Percentiles rank a stretch among this genome's conserved stretches.
These are phyloP conservation scores for Boletus insuetus DNA, from an alignment of 768 basidiomycete species.

Conservation along the genomic window DNA sequence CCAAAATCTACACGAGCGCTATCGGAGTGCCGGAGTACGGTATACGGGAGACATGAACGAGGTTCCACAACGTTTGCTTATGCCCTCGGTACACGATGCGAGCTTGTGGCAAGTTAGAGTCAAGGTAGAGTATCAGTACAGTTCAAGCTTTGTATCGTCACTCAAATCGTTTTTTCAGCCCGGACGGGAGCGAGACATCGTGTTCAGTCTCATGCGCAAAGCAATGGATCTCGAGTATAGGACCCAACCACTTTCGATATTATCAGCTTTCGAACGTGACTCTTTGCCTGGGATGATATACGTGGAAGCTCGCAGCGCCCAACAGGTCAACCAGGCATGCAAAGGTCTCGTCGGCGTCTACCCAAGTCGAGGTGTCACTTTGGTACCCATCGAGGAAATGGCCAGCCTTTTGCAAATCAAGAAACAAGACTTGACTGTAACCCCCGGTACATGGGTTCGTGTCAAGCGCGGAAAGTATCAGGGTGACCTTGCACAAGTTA, in stretches of 20 bases:
- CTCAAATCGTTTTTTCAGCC: constrained; percentile 44
- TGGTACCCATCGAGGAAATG: constrained; percentile 98
- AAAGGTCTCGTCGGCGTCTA: constrained; percentile 93
- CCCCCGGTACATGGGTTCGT: constrained; percentile 91
- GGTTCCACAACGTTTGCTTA: constrained; percentile 87
- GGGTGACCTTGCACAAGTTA: constrained; percentile 92
- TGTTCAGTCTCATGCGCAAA: constrained; percentile 94
- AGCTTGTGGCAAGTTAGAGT: constrained; percentile 95
- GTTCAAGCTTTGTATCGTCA: background rate
- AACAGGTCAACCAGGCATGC: constrained; percentile 82
- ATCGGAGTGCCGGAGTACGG: constrained; percentile 63
- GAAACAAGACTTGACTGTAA: constrained; percentile 84
- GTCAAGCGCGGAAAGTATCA: constrained; percentile 91
- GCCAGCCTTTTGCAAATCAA: constrained; percentile 93
- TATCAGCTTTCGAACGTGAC: constrained; percentile 94
- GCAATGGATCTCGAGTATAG: constrained; percentile 81
- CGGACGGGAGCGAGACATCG: constrained; percentile 89
- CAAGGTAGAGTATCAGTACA: constrained; percentile 52
- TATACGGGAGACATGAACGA: constrained; percentile 93
- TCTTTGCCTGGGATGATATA: constrained; percentile 95
- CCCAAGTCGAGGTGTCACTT: constrained; percentile 70
- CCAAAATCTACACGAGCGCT: constrained; percentile 73
- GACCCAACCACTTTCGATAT: constrained; percentile 75
- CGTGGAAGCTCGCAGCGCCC: constrained; percentile 87
- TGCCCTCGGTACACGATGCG: constrained; percentile 96